phyloP scores from a whole-genome alignment of 202 grass and related monocot species.

The Schoenoplectus tabernaemontani region DNA sequence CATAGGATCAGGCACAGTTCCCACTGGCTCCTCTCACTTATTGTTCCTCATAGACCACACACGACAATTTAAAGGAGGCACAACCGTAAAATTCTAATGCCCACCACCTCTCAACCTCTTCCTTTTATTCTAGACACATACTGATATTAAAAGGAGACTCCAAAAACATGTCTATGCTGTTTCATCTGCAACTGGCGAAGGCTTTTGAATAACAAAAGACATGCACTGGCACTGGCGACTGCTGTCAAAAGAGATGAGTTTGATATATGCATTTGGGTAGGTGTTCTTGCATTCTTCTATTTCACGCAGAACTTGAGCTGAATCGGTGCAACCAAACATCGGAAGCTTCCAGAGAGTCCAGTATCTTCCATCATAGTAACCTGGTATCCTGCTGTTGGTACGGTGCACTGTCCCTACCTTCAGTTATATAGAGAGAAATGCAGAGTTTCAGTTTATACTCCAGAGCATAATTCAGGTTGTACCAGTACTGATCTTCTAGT shows the following conservation, averaged over 20 bases:
- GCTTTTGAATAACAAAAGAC: slow-evolving; percentile 60
- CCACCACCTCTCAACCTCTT: neutral
- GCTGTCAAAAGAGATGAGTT: slow-evolving; percentile 48
- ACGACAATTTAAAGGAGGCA: neutral
- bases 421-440: neutral
- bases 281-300: slow-evolving; percentile 40
- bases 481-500: neutral
- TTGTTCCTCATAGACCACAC: neutral
- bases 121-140: slow-evolving; percentile 3
- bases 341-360: slow-evolving; percentile 75
- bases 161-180: neutral
- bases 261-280: slow-evolving; percentile 51
- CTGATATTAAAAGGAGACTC: neutral
- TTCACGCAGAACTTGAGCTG: slow-evolving; percentile 33
- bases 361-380: slow-evolving; percentile 61
- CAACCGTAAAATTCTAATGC: neutral
- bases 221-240: slow-evolving; percentile 54
- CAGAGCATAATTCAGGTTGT: neutral
- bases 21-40: neutral
- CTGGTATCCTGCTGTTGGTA: slow-evolving; percentile 50
- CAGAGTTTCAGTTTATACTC: neutral
- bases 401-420: slow-evolving; percentile 38
- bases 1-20: neutral
- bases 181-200: slow-evolving; percentile 3
- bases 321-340: slow-evolving; percentile 61